phyloP scores from a whole-genome alignment of 163 green algal species.

The Prototheca wickerhamii region DNA sequence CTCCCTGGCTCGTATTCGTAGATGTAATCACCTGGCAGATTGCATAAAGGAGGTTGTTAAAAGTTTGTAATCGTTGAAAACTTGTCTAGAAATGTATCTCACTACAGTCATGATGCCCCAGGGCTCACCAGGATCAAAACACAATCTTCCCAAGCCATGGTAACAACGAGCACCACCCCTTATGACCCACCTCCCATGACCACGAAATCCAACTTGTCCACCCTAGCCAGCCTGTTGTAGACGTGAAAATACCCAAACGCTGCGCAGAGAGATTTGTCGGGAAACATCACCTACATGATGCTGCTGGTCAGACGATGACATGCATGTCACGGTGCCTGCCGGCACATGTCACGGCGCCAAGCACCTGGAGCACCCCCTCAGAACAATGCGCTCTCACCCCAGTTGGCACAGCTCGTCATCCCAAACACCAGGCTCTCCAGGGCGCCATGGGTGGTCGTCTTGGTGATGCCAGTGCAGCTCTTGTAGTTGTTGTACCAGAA shows the following conservation, averaged over 20 bases:
- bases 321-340: too few relatives aligned
- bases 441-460: background rate
- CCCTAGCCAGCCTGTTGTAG: conserved; percentile 10
- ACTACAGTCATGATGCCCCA: too few relatives aligned
- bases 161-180: background rate
- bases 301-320: background rate
- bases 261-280: background rate
- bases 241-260: conserved; percentile 18
- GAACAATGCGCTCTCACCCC: background rate
- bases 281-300: background rate
- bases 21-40: conserved; percentile 17
- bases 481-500: conserved; percentile 10
- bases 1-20: conserved; percentile 14
- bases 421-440: conserved; percentile 12
- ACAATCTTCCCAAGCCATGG: background rate
- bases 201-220: conserved; percentile 26
- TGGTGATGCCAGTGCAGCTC: conserved; percentile 12
- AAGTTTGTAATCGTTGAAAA: too few relatives aligned
- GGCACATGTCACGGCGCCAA: too few relatives aligned
- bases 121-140: too few relatives aligned
- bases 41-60: background rate
- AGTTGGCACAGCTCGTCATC: conserved; percentile 17
- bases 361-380: background rate
- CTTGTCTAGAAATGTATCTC: too few relatives aligned
- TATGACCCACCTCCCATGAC: conserved; percentile 15